Evolutionary conservation across 2,329 filamentous ascomycete genomes (phyloP).

Genomic region (Diaporthe sp.): DNA sequence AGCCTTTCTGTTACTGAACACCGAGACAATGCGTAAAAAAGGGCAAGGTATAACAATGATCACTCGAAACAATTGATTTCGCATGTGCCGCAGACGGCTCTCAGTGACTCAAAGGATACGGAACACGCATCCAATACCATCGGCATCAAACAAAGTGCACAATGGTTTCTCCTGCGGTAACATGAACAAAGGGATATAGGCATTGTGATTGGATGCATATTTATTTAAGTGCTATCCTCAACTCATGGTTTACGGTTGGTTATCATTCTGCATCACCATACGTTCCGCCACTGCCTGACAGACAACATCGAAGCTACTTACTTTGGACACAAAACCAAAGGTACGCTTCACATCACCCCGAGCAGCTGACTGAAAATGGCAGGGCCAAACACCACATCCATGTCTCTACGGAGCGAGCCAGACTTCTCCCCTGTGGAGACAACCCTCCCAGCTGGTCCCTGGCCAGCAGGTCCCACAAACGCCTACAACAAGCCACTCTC

Average conservation of each 20-base stretch:
- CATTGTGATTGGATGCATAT: accelerated
- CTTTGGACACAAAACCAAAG: neutral
- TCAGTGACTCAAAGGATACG: accelerated
- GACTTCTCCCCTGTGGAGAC: neutral
- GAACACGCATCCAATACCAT: accelerated
- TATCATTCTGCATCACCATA: neutral
- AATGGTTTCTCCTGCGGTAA: neutral
- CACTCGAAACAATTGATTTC: neutral
- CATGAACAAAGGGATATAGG: neutral
- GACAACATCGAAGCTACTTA: neutral
- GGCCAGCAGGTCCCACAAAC: neutral
- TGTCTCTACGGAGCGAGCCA: neutral
- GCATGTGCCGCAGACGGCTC: neutral
- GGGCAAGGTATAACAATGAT: neutral
- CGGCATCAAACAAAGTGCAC: neutral
- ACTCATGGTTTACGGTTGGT: accelerated
- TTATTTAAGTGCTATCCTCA: neutral
- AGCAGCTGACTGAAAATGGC: neutral
- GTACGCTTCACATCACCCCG: neutral
- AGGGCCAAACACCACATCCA: neutral
- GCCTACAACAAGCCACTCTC: neutral
- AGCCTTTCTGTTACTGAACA: neutral
- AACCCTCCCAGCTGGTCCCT: neutral
- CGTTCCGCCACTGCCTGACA: neutral
- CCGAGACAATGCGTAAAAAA: neutral